Percentiles rank a stretch among this genome's conserved stretches.
Evolutionary conservation across 1,284 basidiomycete species (phyloP).

Genomic region (Cryptococcus neoformans): DNA sequence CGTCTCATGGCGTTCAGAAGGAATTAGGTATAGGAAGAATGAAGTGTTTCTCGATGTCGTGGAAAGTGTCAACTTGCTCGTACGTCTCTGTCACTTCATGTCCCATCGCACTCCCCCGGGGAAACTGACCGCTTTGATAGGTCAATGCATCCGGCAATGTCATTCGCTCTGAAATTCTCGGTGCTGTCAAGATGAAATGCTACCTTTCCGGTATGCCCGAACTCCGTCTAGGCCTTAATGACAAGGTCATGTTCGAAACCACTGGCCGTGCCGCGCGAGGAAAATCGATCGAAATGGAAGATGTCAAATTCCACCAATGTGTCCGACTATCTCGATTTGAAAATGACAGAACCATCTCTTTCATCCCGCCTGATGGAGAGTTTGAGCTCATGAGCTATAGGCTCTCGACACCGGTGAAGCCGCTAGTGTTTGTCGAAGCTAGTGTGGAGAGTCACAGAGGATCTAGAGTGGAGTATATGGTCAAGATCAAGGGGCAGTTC

Average conservation of each 20-base stretch:
- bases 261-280: slow-evolving; percentile 93
- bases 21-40: slow-evolving; percentile 97
- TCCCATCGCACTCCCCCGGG: slow-evolving; percentile 6
- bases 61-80: slow-evolving; percentile 94
- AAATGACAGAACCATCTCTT: slow-evolving; percentile 97
- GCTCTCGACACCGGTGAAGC: slow-evolving; percentile 93
- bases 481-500: slow-evolving; percentile 98
- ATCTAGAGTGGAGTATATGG: slow-evolving; percentile 94
- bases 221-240: slow-evolving; percentile 89
- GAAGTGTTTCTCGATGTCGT: slow-evolving; percentile 99
- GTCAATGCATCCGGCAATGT: slow-evolving; percentile 95
- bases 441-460: slow-evolving; percentile 93
- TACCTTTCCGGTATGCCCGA: slow-evolving; percentile 99
- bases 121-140: not conserved
- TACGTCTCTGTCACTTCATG: not conserved
- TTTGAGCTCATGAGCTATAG: slow-evolving; percentile 99
- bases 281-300: slow-evolving; percentile 99
- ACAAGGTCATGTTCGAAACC: slow-evolving; percentile 99
- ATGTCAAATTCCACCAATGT: slow-evolving; percentile 99
- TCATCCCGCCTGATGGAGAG: slow-evolving; percentile 98
- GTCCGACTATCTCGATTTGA: slow-evolving; percentile 99
- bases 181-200: slow-evolving; percentile 99
- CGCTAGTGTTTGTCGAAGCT: slow-evolving; percentile 97
- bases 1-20: slow-evolving; percentile 97
- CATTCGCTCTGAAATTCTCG: slow-evolving; percentile 94